Base-by-base conservation (phyloP, 139 green algal genomes). In the Nannochloris sp. region DNA sequence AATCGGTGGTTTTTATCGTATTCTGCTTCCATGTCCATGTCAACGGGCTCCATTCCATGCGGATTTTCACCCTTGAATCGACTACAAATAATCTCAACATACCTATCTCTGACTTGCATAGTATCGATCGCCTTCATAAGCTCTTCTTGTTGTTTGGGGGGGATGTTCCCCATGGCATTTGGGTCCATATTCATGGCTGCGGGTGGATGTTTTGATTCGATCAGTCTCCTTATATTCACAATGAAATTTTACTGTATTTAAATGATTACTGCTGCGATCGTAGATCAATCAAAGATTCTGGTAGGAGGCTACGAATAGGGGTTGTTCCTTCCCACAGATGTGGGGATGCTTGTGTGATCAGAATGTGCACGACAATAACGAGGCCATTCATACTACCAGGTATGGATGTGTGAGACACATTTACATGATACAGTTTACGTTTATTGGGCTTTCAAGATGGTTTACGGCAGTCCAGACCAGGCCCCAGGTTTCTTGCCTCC, bases 71-170 rank as follows among this genome's bases (percentile, higher is more conserved):
- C n/a, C 0, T 28, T 1, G 0, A 55, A 55, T 23, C n/a, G 10
- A 20, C 12, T 55, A 12, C 11, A 40, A 20, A 53, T 53, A 20
- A 17, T 53, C 20, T n/a, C 16, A 55, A 45, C 78, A 9, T 62
- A 93, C 87, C 87, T 95, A 70, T 95, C 88, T 17, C 87, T 67
- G 4, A 94, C 74, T 78, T 95, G 88, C 85, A 91, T 91, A 51
- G 86, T 64, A 70, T 95, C 88, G 48, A 95, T 82, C 9, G 71
- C 59, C 48, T 74, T 56, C 56, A 84, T 67, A 23, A 91, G 70
- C 59, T 73, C 49, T 45, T 77, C 43, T 57, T 81, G 82, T 45
- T 90, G 84, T 3, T 65, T 46, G 2, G 55, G 16, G 10, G 70
- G 63, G 33, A 76, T 59, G n/a, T n/a, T 23, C 5, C 36, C 60